Percentiles rank a stretch among this genome's conserved stretches.
These are phyloP conservation scores for Fraxinus floribunda DNA, from an alignment of 305 asterid species.

Conservation along the genomic window DNA sequence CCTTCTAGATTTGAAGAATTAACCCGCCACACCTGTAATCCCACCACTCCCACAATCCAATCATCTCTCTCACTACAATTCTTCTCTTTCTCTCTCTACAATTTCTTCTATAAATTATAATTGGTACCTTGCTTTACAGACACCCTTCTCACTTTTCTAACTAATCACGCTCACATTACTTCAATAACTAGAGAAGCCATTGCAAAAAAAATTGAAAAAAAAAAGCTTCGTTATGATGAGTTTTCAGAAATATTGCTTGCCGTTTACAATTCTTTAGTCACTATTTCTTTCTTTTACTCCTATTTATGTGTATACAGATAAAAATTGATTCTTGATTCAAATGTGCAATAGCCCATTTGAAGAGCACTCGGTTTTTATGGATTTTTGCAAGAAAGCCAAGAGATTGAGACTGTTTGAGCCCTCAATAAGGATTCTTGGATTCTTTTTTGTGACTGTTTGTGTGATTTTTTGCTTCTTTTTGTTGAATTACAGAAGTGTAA, in stretches of 20 bases:
- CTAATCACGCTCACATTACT: conserved; percentile 37
- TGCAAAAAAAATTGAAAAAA: not conserved
- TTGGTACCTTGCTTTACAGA: conserved; percentile 48
- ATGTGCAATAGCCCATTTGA: conserved; percentile 49
- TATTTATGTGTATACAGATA: conserved; percentile 19
- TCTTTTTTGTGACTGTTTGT: conserved; percentile 42
- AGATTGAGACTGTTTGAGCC: conserved; percentile 78
- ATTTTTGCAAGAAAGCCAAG: conserved; percentile 63
- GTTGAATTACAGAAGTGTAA: conserved; percentile 59
- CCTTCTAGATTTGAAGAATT: conserved; percentile 33
- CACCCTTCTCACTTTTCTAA: conserved; percentile 44
- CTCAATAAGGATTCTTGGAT: conserved; percentile 66
- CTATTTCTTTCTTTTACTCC: not conserved
- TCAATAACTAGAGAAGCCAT: conserved; percentile 59
- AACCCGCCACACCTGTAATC: conserved; percentile 2
- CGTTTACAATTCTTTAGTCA: conserved; percentile 28
- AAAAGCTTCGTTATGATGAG: conserved; percentile 31
- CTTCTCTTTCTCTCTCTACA: conserved; percentile 23
- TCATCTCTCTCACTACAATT: not conserved
- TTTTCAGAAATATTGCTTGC: conserved; percentile 49
- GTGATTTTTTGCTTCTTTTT: conserved; percentile 59
- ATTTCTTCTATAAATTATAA: conserved; percentile 26
- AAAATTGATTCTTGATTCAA: conserved; percentile 29
- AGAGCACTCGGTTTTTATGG: conserved; percentile 29
- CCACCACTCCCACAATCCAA: conserved; percentile 17